phyloP scores from a whole-genome alignment of 805 yeast genomes.

The Sugiyamaella americana region DNA sequence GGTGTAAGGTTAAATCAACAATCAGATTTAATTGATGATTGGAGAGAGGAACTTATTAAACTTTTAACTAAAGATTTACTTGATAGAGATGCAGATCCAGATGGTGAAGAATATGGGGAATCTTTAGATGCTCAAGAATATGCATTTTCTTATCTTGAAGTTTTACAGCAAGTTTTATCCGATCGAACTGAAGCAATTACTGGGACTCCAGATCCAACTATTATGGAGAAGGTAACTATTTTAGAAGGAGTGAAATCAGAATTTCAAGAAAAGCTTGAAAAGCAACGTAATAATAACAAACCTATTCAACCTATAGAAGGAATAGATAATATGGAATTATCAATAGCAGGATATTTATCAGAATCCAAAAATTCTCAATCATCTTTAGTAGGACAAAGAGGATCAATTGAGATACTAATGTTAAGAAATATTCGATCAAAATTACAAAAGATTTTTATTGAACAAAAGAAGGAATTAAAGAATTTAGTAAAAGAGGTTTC shows the following conservation, averaged over 20 bases:
- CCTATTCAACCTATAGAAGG: slow-evolving; percentile 14
- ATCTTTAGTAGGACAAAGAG: slow-evolving; percentile 1
- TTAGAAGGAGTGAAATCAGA: slow-evolving; percentile 21
- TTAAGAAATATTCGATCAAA: slow-evolving; percentile 1
- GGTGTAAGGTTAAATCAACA: slow-evolving; percentile 42
- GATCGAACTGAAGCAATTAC: slow-evolving; percentile 39
- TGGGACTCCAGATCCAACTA: slow-evolving; percentile 31
- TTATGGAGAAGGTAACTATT: slow-evolving; percentile 21
- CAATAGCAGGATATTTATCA: slow-evolving; percentile 8
- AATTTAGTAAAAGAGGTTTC: slow-evolving; percentile 25
- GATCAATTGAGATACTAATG: slow-evolving; percentile 2
- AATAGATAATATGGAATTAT: slow-evolving; percentile 3
- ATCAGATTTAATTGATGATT: slow-evolving; percentile 43
- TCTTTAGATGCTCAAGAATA: slow-evolving; percentile 72
- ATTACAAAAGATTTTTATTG: slow-evolving; percentile 1
- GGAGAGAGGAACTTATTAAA: slow-evolving; percentile 41
- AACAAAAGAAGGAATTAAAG: slow-evolving; percentile 10
- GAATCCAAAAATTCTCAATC: too few relatives aligned
- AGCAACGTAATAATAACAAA: slow-evolving; percentile 19
- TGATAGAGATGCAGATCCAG: slow-evolving; percentile 44
- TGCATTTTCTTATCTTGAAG: slow-evolving; percentile 36
- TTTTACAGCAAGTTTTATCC: slow-evolving; percentile 31
- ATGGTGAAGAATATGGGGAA: slow-evolving; percentile 72
- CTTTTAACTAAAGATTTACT: slow-evolving; percentile 48
- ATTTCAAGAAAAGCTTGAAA: slow-evolving; percentile 20